Conservation (phyloP, 805 yeast genomes). For the Hanseniaspora lachancei region DNA sequence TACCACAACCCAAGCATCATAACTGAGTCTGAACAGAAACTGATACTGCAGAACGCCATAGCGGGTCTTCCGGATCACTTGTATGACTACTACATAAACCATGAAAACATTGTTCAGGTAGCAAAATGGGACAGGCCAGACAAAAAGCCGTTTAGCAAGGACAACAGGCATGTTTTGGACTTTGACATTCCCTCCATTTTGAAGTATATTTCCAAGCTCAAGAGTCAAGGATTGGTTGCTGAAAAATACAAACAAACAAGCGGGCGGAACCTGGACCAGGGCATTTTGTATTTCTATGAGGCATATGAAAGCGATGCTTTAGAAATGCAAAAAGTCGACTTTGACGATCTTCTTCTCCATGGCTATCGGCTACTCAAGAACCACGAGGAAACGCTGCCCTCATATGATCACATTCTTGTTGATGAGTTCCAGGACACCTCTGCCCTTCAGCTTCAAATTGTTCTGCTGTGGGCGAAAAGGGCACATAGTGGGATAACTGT, state of each 20-base stretch:
- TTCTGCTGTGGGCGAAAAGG: slow-evolving; percentile 34
- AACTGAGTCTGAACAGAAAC: slow-evolving; percentile 47
- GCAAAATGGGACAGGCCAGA: slow-evolving; percentile 16
- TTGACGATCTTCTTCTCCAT: slow-evolving; percentile 64
- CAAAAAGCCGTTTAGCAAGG: background rate
- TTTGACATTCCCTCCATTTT: slow-evolving; percentile 33
- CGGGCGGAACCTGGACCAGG: slow-evolving; percentile 22
- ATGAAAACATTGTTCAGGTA: slow-evolving; percentile 22
- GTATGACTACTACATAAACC: slow-evolving; percentile 24
- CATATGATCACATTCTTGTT: slow-evolving; percentile 59
- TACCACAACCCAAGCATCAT: slow-evolving; percentile 39
- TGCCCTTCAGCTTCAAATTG: slow-evolving; percentile 55
- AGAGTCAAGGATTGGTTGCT: slow-evolving; percentile 39
- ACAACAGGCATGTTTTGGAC: slow-evolving; percentile 19
- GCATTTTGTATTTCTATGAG: slow-evolving; percentile 33
- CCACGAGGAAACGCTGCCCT: slow-evolving; percentile 31
- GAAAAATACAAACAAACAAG: slow-evolving; percentile 26
- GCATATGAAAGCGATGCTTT: slow-evolving; percentile 40
- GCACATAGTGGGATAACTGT: slow-evolving; percentile 51
- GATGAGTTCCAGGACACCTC: slow-evolving; percentile 96
- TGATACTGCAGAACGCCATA: slow-evolving; percentile 28
- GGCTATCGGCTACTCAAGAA: slow-evolving; percentile 38
- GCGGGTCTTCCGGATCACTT: slow-evolving; percentile 25
- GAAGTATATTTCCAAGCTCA: slow-evolving; percentile 41
- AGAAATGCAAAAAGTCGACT: slow-evolving; percentile 44